Conservation (phyloP, 2,329 filamentous ascomycete genomes). For the Hortaea sp. region DNA sequence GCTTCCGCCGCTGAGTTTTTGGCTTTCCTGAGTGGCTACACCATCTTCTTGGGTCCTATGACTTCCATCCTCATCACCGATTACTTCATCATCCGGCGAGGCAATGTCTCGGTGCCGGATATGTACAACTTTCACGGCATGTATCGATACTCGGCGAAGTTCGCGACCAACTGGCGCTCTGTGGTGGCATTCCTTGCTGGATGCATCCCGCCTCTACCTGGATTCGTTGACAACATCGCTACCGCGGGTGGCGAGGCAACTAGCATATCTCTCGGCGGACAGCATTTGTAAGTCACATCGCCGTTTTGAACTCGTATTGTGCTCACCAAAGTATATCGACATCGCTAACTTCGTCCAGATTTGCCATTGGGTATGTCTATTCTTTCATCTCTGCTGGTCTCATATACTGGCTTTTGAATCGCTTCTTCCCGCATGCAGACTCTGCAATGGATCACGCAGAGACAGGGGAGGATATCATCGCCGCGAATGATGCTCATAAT, state of each 20-base stretch:
- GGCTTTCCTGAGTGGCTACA: conserved; percentile 37
- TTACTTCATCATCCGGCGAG: conserved; percentile 43
- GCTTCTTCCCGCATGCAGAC: conserved; percentile 52
- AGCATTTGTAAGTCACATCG: conserved; percentile 38
- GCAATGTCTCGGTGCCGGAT: conserved; percentile 35
- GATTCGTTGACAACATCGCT: conserved; percentile 38
- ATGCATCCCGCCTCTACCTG: conserved; percentile 46
- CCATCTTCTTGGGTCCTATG: conserved; percentile 54
- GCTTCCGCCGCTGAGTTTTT: conserved; percentile 4
- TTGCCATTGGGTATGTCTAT: conserved; percentile 29
- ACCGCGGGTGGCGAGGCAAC: conserved; percentile 18
- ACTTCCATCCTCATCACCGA: conserved; percentile 43
- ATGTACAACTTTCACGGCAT: conserved; percentile 36
- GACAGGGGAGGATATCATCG: conserved; percentile 49
- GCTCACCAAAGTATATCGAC: background rate
- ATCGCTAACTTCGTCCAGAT: conserved; percentile 2
- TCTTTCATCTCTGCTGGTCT: conserved; percentile 26
- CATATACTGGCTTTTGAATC: conserved; percentile 26
- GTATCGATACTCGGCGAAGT: conserved; percentile 7
- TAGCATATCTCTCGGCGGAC: conserved; percentile 32
- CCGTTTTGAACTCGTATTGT: background rate
- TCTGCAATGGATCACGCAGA: conserved; percentile 73
- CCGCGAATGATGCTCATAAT: conserved; percentile 18
- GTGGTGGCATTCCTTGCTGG: conserved; percentile 47
- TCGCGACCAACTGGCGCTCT: conserved; percentile 45